Evolutionary conservation across 164 flowering plant species (phyloP), one percentile per base, ranked within the genome.

Genomic region (Echeveria elegans): DNA sequence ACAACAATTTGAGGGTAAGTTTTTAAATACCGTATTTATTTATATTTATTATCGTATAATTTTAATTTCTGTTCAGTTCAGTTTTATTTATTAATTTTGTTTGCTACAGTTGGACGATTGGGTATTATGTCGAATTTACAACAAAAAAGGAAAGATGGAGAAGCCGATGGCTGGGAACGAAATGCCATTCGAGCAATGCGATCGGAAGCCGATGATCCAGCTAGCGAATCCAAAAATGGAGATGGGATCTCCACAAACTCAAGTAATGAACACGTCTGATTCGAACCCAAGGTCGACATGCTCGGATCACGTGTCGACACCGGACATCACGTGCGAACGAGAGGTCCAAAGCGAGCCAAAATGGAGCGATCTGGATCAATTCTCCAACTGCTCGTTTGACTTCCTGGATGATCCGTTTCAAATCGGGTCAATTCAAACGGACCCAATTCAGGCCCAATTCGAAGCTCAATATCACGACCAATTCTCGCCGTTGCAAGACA

Each of bases 61-160:
- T 5, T 43, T 16, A 12, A 3, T 4, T 43, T 43, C 16, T 12
- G 47, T 11, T 14, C 16, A 43, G 11, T 52, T 9, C 58, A 45
- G 18, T 52, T 52, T 52, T 5, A 52, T 3, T 48, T 48, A 10
- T 59, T 60, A 24, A 40, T n/a, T 32, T 62, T 37, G 28, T 1
- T 28, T 28, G 23, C 52, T 79, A 75, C 89, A 88, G 96, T 79
- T 89, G n/a, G 96, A 89, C 32, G 96, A 88, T 69, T 89, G 96
- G 96, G 96, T 89, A 16, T 52, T 89, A 52, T 89, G 96, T 43
- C 85, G 93, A 24, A 80, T 89, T 31, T 89, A 89, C 85, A 89
- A 87, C 85, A 89, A 89, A 73, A 89, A 83, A 53, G 91, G 96
- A 0, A 68, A 63, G 23, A 53, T 83, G 0, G 91, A 87, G 69